Conservation (phyloP, 169 alveolate genomes). For the Babesia sp. region DNA sequence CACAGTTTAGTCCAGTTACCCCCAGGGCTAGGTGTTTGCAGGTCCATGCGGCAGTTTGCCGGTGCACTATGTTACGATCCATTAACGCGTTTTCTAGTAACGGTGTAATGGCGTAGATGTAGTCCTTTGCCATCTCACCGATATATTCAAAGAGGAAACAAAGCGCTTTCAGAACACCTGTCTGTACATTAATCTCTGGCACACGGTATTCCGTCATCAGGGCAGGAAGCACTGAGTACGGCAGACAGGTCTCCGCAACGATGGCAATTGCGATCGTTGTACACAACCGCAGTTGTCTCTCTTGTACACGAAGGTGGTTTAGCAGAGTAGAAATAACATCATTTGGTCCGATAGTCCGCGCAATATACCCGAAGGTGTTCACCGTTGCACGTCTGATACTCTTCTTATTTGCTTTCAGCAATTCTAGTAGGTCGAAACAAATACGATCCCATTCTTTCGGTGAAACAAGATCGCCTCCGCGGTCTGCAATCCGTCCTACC, state of each 20-base stretch:
- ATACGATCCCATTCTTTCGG: constrained; percentile 99
- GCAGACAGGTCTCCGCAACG: constrained; percentile 99
- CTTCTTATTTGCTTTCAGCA: constrained; percentile 94
- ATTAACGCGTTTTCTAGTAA: constrained; percentile 97
- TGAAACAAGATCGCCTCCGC: constrained; percentile 99
- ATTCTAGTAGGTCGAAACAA: constrained; percentile 97
- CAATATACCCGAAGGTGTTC: constrained; percentile 99
- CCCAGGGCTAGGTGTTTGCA: constrained; percentile 98
- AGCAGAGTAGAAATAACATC: constrained; percentile 94
- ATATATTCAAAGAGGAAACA: constrained; percentile 99
- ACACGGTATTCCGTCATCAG: constrained; percentile 98
- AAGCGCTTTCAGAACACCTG: constrained; percentile 98
- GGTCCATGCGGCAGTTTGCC: constrained; percentile 98
- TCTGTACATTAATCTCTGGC: constrained; percentile 98
- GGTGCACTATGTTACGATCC: constrained; percentile 98
- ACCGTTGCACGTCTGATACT: constrained; percentile 97
- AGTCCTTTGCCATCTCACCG: constrained; percentile 93
- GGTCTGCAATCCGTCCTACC: constrained; percentile 98
- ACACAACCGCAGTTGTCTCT: constrained; percentile 98
- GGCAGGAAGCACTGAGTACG: constrained; percentile 99
- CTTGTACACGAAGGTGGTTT: constrained; percentile 96
- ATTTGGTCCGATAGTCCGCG: constrained; percentile 99
- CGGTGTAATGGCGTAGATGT: constrained; percentile 96
- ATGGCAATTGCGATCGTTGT: constrained; percentile 98
- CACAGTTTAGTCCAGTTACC: constrained; percentile 90